phyloP scores from a whole-genome alignment of 371 early-diverging fungal species.

The Quaeritorhiza haematococci region DNA sequence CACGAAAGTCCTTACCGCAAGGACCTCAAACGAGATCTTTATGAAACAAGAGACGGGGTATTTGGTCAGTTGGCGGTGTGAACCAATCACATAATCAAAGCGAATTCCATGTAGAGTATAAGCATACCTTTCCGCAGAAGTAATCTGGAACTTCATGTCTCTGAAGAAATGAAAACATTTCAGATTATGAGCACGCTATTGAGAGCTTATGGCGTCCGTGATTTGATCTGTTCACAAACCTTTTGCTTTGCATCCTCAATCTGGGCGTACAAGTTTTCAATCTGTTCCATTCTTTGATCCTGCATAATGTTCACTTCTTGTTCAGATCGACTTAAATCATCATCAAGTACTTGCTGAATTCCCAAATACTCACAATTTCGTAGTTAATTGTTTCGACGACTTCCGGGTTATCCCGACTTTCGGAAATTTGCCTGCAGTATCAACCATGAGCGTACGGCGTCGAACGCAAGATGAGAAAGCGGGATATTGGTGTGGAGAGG shows the following conservation, averaged over 20 bases:
- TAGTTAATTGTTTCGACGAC: neutral
- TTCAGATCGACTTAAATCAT: slow-evolving; percentile 4
- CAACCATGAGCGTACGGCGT: neutral
- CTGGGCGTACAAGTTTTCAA: slow-evolving; percentile 24
- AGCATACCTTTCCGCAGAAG: slow-evolving; percentile 33
- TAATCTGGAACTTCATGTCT: slow-evolving; percentile 38
- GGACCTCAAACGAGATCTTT: slow-evolving; percentile 40
- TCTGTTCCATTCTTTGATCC: slow-evolving; percentile 19
- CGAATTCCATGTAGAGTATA: no score
- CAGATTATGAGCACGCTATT: no score
- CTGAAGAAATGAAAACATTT: slow-evolving; percentile 10
- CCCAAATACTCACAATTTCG: neutral
- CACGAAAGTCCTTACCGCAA: no score
- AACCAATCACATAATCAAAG: no score
- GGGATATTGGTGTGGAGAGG: neutral
- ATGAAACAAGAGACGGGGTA: neutral
- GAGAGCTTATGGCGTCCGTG: neutral
- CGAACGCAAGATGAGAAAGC: neutral
- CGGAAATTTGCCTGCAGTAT: neutral
- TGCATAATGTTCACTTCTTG: neutral
- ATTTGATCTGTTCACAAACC: neutral
- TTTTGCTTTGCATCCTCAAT: neutral
- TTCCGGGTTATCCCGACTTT: neutral
- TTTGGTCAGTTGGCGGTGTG: neutral
- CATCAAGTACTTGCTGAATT: slow-evolving; percentile 4